Percentiles rank a stretch among this genome's conserved stretches.
These are phyloP conservation scores for Coemansia sp. DNA, from an alignment of 192 early-diverging fungal species.

Conservation along the genomic window DNA sequence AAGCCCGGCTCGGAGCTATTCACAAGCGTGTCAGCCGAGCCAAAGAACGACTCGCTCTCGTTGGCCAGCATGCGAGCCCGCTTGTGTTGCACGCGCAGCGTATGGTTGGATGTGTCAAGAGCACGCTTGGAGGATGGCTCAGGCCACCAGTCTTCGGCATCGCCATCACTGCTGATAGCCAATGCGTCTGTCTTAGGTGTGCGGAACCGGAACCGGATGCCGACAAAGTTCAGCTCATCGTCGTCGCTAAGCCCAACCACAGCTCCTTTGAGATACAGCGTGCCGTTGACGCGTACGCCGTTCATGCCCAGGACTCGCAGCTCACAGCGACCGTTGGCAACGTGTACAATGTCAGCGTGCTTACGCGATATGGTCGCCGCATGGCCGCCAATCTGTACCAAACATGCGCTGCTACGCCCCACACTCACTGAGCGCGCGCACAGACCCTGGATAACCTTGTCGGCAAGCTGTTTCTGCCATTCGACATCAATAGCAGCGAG, in stretches of 20 bases:
- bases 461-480: slow-evolving; percentile 32
- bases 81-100: slow-evolving; percentile 9
- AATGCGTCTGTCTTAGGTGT: slow-evolving; percentile 5
- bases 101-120: background rate
- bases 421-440: slow-evolving; percentile 30
- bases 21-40: slow-evolving; percentile 49
- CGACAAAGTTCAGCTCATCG: slow-evolving; percentile 55
- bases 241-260: slow-evolving; percentile 19
- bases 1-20: slow-evolving; percentile 23
- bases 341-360: slow-evolving; percentile 37
- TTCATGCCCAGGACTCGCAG: slow-evolving; percentile 45
- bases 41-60: slow-evolving; percentile 13
- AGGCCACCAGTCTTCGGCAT: slow-evolving; percentile 41
- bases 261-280: slow-evolving; percentile 26
- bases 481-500: background rate
- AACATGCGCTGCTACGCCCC: slow-evolving; percentile 44
- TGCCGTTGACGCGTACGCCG: slow-evolving; percentile 50
- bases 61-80: slow-evolving; percentile 18
- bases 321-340: slow-evolving; percentile 14
- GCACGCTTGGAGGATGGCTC: slow-evolving; percentile 35
- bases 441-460: slow-evolving; percentile 41
- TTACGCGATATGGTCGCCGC: slow-evolving; percentile 46
- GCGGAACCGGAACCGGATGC: slow-evolving; percentile 48
- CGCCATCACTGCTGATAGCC: background rate
- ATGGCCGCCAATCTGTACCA: slow-evolving; percentile 39